Percentiles rank a stretch among this genome's conserved stretches.
These are phyloP conservation scores for Polygonum aviculare DNA, from an alignment of 148 eudicot genomes.

Conservation along the genomic window DNA sequence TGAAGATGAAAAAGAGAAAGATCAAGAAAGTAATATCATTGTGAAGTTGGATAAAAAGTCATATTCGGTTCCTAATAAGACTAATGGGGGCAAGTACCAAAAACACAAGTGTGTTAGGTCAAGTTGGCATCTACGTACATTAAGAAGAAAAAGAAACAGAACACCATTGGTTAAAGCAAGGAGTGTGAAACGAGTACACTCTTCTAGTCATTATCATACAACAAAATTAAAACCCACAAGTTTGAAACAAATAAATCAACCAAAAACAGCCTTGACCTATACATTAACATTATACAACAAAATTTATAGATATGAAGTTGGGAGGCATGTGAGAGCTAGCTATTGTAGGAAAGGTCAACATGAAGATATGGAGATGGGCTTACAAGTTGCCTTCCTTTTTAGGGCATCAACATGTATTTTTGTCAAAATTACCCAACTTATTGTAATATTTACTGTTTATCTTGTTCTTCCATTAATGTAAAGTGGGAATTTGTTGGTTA, in stretches of 20 bases:
- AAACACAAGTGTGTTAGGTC: neutral
- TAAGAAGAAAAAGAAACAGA: neutral
- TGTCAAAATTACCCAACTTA: neutral
- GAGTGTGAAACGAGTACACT: neutral
- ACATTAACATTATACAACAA: neutral
- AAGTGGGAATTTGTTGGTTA: neutral
- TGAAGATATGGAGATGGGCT: neutral
- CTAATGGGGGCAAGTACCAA: neutral
- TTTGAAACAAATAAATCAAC: neutral
- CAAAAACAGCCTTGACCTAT: neutral
- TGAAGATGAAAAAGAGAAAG: too few species aligned
- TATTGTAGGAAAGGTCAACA: neutral
- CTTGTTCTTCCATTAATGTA: neutral
- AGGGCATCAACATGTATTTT: neutral
- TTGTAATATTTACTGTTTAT: neutral
- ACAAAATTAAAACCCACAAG: neutral
- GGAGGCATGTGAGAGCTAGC: neutral
- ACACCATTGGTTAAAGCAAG: neutral
- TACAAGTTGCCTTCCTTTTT: neutral
- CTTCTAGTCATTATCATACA: neutral
- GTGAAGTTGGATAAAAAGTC: neutral
- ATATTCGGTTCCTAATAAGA: neutral
- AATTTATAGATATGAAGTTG: neutral
- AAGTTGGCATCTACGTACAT: neutral
- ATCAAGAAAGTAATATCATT: too few species aligned